Evolutionary conservation across 108 stramenopile genomes (phyloP).

Genomic region (Nitzschia sp.): DNA sequence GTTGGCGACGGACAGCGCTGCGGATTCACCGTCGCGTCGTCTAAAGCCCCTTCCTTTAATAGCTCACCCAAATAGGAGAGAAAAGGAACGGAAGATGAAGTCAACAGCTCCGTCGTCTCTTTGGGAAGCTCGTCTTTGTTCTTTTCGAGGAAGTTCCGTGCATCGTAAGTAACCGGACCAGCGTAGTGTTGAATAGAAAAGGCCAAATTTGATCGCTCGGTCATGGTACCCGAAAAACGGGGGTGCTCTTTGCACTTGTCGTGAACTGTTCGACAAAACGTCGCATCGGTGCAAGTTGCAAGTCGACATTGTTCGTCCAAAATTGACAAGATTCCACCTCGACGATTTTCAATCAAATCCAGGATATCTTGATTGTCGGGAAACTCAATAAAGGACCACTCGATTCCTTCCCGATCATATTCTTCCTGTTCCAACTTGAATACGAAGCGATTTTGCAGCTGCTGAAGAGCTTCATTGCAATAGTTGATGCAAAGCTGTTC

Average conservation of each 20-base stretch:
- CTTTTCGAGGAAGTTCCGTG: constrained; percentile 83
- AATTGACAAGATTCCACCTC: constrained; percentile 68
- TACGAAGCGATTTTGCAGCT: constrained; percentile 91
- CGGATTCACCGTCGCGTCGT: background rate
- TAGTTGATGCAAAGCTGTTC: constrained; percentile 98
- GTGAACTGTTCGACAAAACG: constrained; percentile 60
- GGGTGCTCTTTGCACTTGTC: constrained; percentile 55
- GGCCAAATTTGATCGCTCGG: constrained; percentile 56
- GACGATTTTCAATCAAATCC: constrained; percentile 85
- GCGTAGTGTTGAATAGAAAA: constrained; percentile 92
- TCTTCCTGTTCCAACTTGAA: constrained; percentile 88
- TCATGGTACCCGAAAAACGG: constrained; percentile 52
- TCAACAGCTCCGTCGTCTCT: constrained; percentile 80
- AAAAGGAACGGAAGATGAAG: constrained; percentile 46
- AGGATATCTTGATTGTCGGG: constrained; percentile 91
- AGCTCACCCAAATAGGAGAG: constrained; percentile 45
- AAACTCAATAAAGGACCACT: constrained; percentile 90
- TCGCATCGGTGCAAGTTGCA: constrained; percentile 54
- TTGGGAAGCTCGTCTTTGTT: constrained; percentile 92
- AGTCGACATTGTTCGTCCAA: constrained; percentile 81
- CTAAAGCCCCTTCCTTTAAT: constrained; percentile 6
- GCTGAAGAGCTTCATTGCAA: constrained; percentile 92
- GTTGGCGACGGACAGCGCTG: constrained; percentile 8
- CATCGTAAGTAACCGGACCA: constrained; percentile 80
- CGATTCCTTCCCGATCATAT: constrained; percentile 82